These are phyloP conservation scores for Clavaria fumosa DNA, from an alignment of 768 basidiomycete species.

Conservation along the genomic window DNA sequence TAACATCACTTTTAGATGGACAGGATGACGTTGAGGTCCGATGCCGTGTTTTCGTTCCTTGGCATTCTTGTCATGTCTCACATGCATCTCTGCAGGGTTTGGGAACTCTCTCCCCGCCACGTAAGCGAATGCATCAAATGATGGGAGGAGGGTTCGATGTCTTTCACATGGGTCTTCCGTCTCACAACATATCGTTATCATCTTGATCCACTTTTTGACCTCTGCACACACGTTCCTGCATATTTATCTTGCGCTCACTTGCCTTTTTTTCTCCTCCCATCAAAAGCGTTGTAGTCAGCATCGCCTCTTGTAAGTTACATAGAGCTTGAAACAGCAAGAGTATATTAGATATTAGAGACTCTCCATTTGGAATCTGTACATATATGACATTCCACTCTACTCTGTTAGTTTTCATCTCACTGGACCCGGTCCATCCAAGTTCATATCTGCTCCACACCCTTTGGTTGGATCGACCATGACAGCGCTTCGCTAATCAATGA, in stretches of 20 bases:
- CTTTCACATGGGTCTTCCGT: slow-evolving; percentile 35
- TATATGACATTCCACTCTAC: no score
- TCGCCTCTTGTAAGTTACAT: no score
- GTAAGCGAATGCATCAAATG: slow-evolving; percentile 55
- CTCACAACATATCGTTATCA: slow-evolving; percentile 40
- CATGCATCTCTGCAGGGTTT: slow-evolving; percentile 27
- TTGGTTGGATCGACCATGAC: no score
- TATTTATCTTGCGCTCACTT: neutral
- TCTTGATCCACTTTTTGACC: slow-evolving; percentile 22
- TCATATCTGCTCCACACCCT: no score
- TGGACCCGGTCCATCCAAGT: no score
- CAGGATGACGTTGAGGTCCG: slow-evolving; percentile 35
- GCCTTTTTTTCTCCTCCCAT: neutral
- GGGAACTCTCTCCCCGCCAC: slow-evolving; percentile 35
- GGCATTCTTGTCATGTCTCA: no score
- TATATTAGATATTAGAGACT: no score
- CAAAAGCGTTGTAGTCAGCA: no score
- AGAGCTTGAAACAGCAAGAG: no score
- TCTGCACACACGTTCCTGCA: neutral
- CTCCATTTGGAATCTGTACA: no score
- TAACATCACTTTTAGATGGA: slow-evolving; percentile 16
- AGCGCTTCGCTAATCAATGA: no score
- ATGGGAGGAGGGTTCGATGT: slow-evolving; percentile 44
- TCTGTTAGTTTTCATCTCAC: no score
- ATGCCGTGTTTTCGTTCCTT: neutral